Base-by-base conservation (phyloP, 1,139 yeast genomes). In the Yamadazyma diospyri region DNA sequence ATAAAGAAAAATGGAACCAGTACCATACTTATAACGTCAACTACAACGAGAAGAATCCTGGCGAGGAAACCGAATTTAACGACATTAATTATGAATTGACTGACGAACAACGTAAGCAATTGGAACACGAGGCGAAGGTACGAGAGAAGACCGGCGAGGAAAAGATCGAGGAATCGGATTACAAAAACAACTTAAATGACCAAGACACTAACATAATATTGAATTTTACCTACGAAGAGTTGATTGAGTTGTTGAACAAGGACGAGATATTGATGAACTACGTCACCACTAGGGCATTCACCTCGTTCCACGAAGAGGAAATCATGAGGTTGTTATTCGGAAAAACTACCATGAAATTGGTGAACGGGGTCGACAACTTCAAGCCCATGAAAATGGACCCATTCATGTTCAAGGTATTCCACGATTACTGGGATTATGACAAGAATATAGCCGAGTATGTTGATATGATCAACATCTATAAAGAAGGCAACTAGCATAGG, bases 331-430 rank as follows among this genome's bases (percentile, higher is more conserved):
- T 63, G 16, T 41, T 57, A 13, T 52, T 51, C 34, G 61, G 58
- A 9, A 61, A 61, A 40, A 48, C 61, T 4, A 59, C 69, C 2
- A 45, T 52, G 10, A 27, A 36, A 6, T 30, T 61, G 29, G 47
- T 61, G 28, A 37, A 42, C 3, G 29, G 38, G 11, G 51, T 57
- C 2, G 55, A 57, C 2, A 59, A 53, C 32, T 62, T 61, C 42
- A 43, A 43, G 31, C 71, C 71, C 1, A 50, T 62, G 46, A 53
- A 52, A 41, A 51, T 51, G 33, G 70, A 64, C 38, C 68, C 69
- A 6, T 61, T 55, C 40, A 46, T 61, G 41, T 60, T 46, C 45
- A 49, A 46, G 29, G 40, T 60, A 34, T 57, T 49, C 23, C 48
- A 46, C 22, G 57, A 60, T 29, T 46, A 47, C 39, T 38, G 51